phyloP scores from a whole-genome alignment of 352 stramenopile genomes.

The Vaucheria bursata region DNA sequence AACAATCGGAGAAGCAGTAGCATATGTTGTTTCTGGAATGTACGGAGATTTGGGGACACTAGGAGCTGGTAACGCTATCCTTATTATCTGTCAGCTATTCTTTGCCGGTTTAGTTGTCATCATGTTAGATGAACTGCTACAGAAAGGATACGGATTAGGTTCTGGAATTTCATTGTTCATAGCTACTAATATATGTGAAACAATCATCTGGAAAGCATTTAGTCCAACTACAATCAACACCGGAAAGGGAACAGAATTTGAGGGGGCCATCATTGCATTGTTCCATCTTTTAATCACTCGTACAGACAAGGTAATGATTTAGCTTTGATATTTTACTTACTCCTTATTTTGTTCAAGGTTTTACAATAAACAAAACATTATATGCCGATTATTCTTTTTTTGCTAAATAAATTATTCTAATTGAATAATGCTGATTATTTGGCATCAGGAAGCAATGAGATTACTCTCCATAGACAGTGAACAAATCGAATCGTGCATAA shows the following conservation, averaged over 20 bases:
- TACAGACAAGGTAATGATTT: constrained; percentile 85
- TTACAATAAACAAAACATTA: too few species aligned
- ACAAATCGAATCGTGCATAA: neutral
- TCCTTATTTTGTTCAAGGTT: too few species aligned
- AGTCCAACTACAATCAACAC: constrained; percentile 98
- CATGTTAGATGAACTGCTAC: constrained; percentile 97
- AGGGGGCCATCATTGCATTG: constrained; percentile 97
- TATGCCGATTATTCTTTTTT: too few species aligned
- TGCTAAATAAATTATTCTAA: neutral
- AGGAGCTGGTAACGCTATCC: constrained; percentile 91
- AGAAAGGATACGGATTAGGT: constrained; percentile 98
- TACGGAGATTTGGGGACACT: constrained; percentile 96
- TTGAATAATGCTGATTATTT: neutral
- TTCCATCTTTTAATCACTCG: constrained; percentile 97
- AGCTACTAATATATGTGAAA: constrained; percentile 99
- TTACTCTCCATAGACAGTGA: neutral
- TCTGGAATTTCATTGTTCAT: constrained; percentile 99
- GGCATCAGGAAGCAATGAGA: neutral
- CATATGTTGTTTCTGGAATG: constrained; percentile 96
- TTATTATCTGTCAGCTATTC: constrained; percentile 98
- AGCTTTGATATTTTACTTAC: too few species aligned
- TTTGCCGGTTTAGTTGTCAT: constrained; percentile 97
- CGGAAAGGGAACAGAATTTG: constrained; percentile 95
- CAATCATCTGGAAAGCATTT: constrained; percentile 99
- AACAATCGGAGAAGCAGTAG: constrained; percentile 93